Conservation (phyloP, 306 rosid genomes). For the Begonia masoniana region DNA sequence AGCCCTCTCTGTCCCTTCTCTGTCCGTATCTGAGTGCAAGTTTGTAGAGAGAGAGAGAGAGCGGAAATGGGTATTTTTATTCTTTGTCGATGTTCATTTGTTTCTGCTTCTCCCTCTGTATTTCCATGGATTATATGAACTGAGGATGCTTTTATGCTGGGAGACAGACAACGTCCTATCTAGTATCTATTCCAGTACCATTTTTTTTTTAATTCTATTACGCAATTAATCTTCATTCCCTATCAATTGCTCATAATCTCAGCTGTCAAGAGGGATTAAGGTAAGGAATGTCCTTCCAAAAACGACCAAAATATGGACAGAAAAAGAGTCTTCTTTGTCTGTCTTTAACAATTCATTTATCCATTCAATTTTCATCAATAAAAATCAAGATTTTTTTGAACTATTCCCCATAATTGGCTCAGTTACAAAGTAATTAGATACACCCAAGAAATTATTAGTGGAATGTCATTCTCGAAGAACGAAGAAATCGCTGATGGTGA, state of each 20-base stretch:
- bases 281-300: too few species aligned
- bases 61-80: slow-evolving; percentile 4
- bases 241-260: too few species aligned
- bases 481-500: too few species aligned
- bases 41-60: neutral
- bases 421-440: too few species aligned
- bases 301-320: too few species aligned
- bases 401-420: neutral
- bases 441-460: too few species aligned
- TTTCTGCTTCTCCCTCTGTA: slow-evolving; percentile 4
- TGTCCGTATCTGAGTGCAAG: neutral
- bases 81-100: neutral
- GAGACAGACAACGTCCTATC: neutral
- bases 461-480: too few species aligned
- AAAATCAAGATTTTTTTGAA: neutral
- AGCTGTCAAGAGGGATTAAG: too few species aligned
- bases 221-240: neutral
- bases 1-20: slow-evolving; percentile 1
- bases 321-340: neutral
- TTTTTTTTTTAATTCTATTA: neutral
- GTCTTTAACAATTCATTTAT: neutral
- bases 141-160: slow-evolving; percentile 6
- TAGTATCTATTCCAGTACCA: neutral
- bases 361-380: neutral
- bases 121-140: neutral